Evolutionary conservation across 2,329 filamentous ascomycete genomes (phyloP).

Genomic region (Aspergillus fumigatus): DNA sequence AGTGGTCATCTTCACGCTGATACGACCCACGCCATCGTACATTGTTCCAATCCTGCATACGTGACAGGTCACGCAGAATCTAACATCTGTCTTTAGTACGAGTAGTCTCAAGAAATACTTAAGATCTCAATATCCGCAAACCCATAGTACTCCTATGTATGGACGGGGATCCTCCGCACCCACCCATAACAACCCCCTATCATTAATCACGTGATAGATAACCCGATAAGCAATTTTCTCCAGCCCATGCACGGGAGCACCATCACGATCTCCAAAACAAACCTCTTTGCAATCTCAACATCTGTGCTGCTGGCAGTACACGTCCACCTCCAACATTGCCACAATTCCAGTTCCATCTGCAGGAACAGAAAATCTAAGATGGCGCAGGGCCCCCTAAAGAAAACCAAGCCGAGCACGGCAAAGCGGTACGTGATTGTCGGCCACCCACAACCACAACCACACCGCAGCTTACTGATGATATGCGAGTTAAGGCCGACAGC

Average conservation of each 20-base stretch:
- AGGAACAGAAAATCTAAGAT: constrained; percentile 4
- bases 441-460: neutral
- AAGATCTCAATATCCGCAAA: no score
- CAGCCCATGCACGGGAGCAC: neutral
- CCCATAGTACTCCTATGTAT: no score
- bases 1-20: no score
- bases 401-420: constrained; percentile 31
- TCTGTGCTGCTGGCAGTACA: constrained; percentile 13
- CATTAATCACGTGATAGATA: constrained; percentile 15
- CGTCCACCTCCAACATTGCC: neutral
- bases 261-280: neutral
- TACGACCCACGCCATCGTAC: no score
- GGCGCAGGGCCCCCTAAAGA: constrained; percentile 38
- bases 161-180: no score
- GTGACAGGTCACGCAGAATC: no score
- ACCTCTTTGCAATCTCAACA: neutral
- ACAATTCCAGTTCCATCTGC: neutral
- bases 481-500: constrained; percentile 17
- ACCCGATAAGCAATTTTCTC: constrained; percentile 15
- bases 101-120: no score
- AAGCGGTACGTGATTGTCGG: constrained; percentile 32
- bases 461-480: constrained; percentile 1
- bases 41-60: no score
- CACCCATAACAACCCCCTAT: neutral
- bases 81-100: no score